Percentiles rank a stretch among this genome's conserved stretches.
Evolutionary conservation across 1,284 basidiomycete species (phyloP).

Genomic region (Cryptococcus depauperatus): DNA sequence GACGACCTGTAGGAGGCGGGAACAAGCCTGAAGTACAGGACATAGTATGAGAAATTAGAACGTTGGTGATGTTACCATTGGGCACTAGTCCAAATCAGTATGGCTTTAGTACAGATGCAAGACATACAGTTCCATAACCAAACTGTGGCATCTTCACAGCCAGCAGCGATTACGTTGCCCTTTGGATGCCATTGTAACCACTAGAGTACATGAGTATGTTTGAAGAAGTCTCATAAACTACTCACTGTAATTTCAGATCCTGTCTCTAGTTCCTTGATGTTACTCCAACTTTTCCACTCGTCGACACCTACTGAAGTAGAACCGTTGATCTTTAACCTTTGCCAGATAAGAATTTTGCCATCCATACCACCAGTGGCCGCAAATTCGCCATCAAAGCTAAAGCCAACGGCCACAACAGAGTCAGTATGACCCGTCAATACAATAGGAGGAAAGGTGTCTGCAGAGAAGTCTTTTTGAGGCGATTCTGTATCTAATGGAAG

Average conservation of each 20-base stretch:
- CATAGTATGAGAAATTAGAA: conserved; percentile 83
- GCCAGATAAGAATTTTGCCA: conserved; percentile 85
- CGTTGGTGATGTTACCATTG: conserved; percentile 87
- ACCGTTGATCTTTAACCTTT: conserved; percentile 51
- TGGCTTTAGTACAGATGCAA: not conserved
- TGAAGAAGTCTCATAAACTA: conserved; percentile 38
- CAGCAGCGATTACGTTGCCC: conserved; percentile 78
- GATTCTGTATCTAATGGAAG: conserved; percentile 19
- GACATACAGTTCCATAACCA: conserved; percentile 90
- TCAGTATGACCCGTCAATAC: conserved; percentile 87
- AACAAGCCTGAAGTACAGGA: conserved; percentile 83
- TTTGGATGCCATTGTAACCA: conserved; percentile 96
- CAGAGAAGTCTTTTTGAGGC: conserved; percentile 5
- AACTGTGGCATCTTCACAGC: conserved; percentile 87
- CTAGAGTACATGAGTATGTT: conserved; percentile 54
- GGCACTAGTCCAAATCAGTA: conserved; percentile 56
- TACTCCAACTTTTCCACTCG: conserved; percentile 76
- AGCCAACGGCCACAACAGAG: conserved; percentile 72
- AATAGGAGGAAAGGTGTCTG: conserved; percentile 66
- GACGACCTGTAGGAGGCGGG: conserved; percentile 61
- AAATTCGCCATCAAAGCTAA: conserved; percentile 82
- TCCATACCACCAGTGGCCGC: conserved; percentile 97
- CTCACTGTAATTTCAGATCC: conserved; percentile 89
- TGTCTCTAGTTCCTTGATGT: conserved; percentile 82
- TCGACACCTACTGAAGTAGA: conserved; percentile 49